Percentiles rank a stretch among this genome's conserved stretches.
phyloP scores from a whole-genome alignment of 2,329 filamentous ascomycete species.

The Venturia pyrina region DNA sequence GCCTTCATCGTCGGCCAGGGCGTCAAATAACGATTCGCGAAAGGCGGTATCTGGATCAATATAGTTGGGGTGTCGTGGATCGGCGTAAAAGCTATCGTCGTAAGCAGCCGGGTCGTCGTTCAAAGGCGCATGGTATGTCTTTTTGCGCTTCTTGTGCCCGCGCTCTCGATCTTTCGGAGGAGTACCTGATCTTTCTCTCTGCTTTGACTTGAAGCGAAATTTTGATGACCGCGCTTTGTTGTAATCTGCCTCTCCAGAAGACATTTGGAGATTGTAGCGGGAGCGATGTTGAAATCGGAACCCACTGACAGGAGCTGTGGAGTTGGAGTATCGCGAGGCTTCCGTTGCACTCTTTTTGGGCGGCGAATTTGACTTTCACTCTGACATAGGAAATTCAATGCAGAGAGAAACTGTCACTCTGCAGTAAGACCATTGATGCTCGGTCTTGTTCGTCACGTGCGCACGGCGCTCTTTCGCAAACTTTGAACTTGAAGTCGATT shows the following conservation, averaged over 20 bases:
- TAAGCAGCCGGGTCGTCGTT: slow-evolving; percentile 10
- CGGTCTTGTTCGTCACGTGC: neutral
- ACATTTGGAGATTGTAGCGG: neutral
- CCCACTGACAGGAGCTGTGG: too few species aligned
- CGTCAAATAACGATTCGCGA: slow-evolving; percentile 89
- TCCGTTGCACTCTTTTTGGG: too few species aligned
- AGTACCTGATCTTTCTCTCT: neutral
- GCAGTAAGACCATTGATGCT: too few species aligned
- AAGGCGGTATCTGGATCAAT: slow-evolving; percentile 65
- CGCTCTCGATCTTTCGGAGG: neutral
- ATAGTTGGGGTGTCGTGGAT: slow-evolving; percentile 2
- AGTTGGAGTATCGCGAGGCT: too few species aligned
- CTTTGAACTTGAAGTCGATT: neutral
- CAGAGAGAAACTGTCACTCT: too few species aligned
- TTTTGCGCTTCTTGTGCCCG: slow-evolving; percentile 3
- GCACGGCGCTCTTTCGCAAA: neutral
- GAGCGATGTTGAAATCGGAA: too few species aligned
- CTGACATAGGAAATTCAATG: neutral
- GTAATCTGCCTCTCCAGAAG: slow-evolving; percentile 10
- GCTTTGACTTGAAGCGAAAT: slow-evolving; percentile 31
- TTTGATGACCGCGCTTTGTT: slow-evolving; percentile 22
- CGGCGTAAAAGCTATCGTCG: slow-evolving; percentile 12
- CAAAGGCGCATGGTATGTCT: neutral
- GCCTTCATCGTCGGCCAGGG: slow-evolving; percentile 92
- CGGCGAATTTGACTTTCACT: too few species aligned